These are phyloP conservation scores for Acanthamoeba castellanii DNA, from an alignment of 208 protist species.

Conservation along the genomic window DNA sequence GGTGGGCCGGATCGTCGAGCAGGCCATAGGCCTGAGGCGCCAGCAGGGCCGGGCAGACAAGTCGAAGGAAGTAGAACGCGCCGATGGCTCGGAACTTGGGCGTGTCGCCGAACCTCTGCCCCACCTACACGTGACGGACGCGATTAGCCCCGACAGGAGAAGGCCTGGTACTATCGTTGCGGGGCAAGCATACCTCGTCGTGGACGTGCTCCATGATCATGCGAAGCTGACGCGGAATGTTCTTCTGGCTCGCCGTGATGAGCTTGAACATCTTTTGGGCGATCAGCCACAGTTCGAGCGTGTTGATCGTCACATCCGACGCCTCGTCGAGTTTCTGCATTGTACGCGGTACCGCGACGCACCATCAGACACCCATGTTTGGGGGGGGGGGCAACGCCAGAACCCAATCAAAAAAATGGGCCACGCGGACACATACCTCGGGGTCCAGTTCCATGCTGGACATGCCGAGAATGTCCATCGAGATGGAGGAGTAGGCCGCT, in stretches of 20 bases:
- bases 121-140: not conserved
- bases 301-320: conserved; percentile 33
- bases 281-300: conserved; percentile 53
- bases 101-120: not conserved
- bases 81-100: not conserved
- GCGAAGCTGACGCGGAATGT: not conserved
- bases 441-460: conserved; percentile 13
- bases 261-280: conserved; percentile 54
- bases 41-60: conserved; percentile 26
- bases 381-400: too few species aligned
- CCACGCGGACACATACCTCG: not conserved
- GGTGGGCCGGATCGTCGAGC: conserved; percentile 16
- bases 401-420: not conserved
- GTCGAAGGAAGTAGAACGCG: conserved; percentile 28
- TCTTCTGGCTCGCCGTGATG: conserved; percentile 9
- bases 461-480: not conserved
- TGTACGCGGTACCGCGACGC: too few species aligned
- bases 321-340: conserved; percentile 11
- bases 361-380: too few species aligned
- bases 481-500: conserved; percentile 1
- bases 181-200: not conserved
- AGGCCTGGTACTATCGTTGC: not conserved
- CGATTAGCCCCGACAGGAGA: not conserved
- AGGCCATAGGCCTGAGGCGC: conserved; percentile 53
- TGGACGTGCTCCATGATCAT: conserved; percentile 16